Evolutionary conservation across 179 eudicot genomes (phyloP).

Genomic region (Nepenthes alata): DNA sequence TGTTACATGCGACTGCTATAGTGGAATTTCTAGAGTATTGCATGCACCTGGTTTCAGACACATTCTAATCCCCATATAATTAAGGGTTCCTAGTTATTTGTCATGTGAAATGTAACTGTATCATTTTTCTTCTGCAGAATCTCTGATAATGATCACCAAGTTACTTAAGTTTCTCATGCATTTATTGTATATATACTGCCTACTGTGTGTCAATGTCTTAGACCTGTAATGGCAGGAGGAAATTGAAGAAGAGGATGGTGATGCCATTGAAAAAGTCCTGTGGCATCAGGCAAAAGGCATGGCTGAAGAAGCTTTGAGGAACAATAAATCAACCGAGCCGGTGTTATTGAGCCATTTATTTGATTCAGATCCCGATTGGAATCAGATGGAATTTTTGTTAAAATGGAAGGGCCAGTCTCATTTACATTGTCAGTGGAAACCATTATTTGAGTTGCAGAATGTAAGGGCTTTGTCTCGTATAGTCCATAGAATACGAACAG

Average conservation of each 20-base stretch:
- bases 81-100: too few relatives aligned
- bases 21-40: too few relatives aligned
- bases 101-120: too few relatives aligned
- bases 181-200: neutral
- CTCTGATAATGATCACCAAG: too few relatives aligned
- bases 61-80: too few relatives aligned
- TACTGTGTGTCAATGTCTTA: neutral
- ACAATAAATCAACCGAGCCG: constrained; percentile 64
- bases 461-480: constrained; percentile 26
- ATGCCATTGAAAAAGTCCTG: constrained; percentile 74
- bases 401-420: constrained; percentile 99
- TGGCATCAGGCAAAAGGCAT: constrained; percentile 97
- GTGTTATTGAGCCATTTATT: constrained; percentile 62
- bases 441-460: constrained; percentile 72
- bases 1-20: too few relatives aligned
- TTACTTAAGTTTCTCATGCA: too few relatives aligned
- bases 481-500: neutral
- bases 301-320: constrained; percentile 81
- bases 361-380: constrained; percentile 81
- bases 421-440: constrained; percentile 88
- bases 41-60: too few relatives aligned
- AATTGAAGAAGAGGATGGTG: constrained; percentile 80
- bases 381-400: constrained; percentile 75
- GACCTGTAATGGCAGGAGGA: constrained; percentile 43
- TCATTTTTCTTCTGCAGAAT: too few relatives aligned